Evolutionary conservation across 108 stramenopile genomes (phyloP).

Genomic region (Chaetoceros tenuissimus): DNA sequence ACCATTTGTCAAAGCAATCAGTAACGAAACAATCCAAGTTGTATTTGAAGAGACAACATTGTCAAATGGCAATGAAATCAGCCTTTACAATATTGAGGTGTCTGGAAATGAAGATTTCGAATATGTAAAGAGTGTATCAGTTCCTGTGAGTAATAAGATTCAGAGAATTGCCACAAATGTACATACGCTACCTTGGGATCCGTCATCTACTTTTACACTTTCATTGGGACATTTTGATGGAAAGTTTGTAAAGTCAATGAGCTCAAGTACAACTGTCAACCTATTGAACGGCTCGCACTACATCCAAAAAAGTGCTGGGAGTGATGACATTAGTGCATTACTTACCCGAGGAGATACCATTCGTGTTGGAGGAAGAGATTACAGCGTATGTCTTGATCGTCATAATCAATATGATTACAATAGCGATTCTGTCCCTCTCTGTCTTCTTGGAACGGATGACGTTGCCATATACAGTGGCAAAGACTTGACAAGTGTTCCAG

Average conservation of each 20-base stretch:
- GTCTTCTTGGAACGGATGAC: too few species aligned
- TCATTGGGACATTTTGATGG: constrained; percentile 57
- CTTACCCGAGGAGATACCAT: too few species aligned
- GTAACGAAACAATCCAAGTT: constrained; percentile 25
- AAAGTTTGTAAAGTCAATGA: constrained; percentile 32
- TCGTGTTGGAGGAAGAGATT: too few species aligned
- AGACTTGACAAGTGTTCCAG: constrained; percentile 27
- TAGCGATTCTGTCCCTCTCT: too few species aligned
- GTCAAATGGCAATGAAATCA: constrained; percentile 34
- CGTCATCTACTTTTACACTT: constrained; percentile 36
- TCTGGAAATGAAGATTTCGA: constrained; percentile 37
- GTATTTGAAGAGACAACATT: constrained; percentile 30
- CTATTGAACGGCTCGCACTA: constrained; percentile 12
- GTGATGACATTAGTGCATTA: too few species aligned
- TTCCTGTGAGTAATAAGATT: constrained; percentile 19
- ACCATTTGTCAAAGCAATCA: constrained; percentile 21
- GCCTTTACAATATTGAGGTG: constrained; percentile 35
- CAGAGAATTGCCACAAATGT: constrained; percentile 49
- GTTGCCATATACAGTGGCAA: constrained; percentile 17
- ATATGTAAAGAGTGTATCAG: constrained; percentile 10
- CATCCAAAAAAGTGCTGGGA: too few species aligned
- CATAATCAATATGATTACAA: too few species aligned
- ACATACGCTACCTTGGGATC: constrained; percentile 45
- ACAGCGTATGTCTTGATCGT: too few species aligned
- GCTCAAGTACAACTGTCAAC: constrained; percentile 20